These are phyloP conservation scores for Lecanosticta acicola DNA, from an alignment of 2,329 filamentous ascomycete species.

Conservation along the genomic window DNA sequence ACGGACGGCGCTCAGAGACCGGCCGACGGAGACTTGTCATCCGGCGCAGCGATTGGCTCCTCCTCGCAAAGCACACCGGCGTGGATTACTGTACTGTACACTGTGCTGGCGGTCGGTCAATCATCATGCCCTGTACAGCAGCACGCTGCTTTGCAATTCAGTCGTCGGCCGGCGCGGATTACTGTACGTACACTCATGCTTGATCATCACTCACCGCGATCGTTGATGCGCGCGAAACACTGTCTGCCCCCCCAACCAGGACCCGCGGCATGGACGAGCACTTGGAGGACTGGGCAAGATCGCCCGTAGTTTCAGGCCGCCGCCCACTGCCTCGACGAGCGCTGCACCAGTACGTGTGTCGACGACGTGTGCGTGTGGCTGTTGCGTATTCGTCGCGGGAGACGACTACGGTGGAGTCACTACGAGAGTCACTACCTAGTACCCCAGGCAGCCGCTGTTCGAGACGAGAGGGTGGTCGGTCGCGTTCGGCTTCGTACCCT, in stretches of 20 bases:
- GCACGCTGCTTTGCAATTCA: constrained; percentile 4
- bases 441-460: neutral
- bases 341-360: too few species aligned
- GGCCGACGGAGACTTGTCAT: neutral
- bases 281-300: constrained; percentile 4
- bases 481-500: neutral
- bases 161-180: too few species aligned
- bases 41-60: constrained; percentile 1
- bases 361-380: neutral
- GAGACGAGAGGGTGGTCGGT: neutral
- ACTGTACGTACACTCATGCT: too few species aligned
- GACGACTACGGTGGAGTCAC: neutral
- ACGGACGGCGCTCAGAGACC: too few species aligned
- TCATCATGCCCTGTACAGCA: constrained; percentile 1
- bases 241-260: neutral
- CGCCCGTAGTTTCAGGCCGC: constrained; percentile 2
- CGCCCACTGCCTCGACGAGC: too few species aligned
- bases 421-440: neutral
- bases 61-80: neutral
- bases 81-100: constrained; percentile 8
- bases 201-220: too few species aligned
- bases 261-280: neutral
- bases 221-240: too few species aligned
- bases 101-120: too few species aligned
- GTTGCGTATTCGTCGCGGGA: constrained; percentile 1